Evolutionary conservation across 2,329 filamentous ascomycete genomes (phyloP), one percentile per base, ranked within the genome.

Genomic region (Ascochyta rabiei): DNA sequence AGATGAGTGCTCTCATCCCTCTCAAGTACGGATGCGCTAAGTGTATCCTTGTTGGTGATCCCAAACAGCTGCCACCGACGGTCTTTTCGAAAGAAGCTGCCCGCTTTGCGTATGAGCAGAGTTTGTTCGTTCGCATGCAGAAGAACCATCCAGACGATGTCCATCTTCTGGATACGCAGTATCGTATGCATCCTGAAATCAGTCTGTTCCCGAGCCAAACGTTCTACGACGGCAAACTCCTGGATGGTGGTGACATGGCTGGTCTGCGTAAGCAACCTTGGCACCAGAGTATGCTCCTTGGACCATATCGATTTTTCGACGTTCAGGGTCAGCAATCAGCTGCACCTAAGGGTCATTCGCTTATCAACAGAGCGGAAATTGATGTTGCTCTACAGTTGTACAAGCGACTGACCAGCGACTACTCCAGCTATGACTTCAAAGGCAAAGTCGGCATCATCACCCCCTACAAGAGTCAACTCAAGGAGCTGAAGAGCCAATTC

Each of bases 161-260:
- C 15, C 93, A 99, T 78, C 82, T 99, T 23, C 85, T 99, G n/a
- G 93, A 98, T 71, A 95, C 89, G 51, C 95, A 99, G 72, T 99
- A 99, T 74, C 95, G 95, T 76, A 99, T 99, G 96, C 95, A 99
- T 77, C 95, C 96, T 0, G 91, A 95, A 63, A 99, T 99, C 72
- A 96, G 92, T 75, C 76, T 81, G 47, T 99, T 97, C 74, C 95
- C 96, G 1, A 96, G 92, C 74, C 80, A 84, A 64, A 89, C 93
- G 46, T 99, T 99, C 77, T 99, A 99, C 77, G 91, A 98, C 71
- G 87, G 90, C 24, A 86, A 87, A 60, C 84, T 99, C 10, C 81
- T 93, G 60, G 92, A 99, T 74, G 95, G 96, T 21, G 84, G 84
- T 56, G 84, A 89, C 62, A 98, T 98, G 93, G 86, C 83, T 3